Percentiles rank a stretch among this genome's conserved stretches.
Evolutionary conservation across 1,139 yeast genomes (phyloP).

Genomic region (Pichia norvegensis): DNA sequence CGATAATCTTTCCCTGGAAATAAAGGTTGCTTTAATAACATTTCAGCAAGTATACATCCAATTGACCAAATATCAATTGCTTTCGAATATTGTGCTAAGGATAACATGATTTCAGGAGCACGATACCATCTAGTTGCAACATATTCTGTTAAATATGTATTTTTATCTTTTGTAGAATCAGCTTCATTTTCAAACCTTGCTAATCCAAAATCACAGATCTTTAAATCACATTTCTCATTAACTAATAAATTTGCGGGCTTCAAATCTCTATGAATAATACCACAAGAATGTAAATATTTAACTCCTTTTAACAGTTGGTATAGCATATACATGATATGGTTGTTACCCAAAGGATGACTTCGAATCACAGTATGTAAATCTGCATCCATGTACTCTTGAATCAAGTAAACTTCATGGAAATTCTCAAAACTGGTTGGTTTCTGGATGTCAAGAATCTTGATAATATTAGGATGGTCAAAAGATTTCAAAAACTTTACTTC

Average conservation of each 20-base stretch:
- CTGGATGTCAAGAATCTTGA: slow-evolving; percentile 81
- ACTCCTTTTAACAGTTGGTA: slow-evolving; percentile 88
- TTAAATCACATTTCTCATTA: slow-evolving; percentile 87
- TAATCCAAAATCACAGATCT: slow-evolving; percentile 90
- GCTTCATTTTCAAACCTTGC: slow-evolving; percentile 46
- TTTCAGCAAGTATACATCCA: slow-evolving; percentile 92
- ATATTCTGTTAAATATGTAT: slow-evolving; percentile 77
- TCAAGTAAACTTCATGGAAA: slow-evolving; percentile 81
- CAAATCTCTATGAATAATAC: slow-evolving; percentile 86
- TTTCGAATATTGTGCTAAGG: slow-evolving; percentile 86
- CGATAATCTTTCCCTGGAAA: slow-evolving; percentile 95
- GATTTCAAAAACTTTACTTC: slow-evolving; percentile 84
- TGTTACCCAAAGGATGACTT: slow-evolving; percentile 79
- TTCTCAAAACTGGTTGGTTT: slow-evolving; percentile 66
- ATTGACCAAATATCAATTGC: slow-evolving; percentile 97
- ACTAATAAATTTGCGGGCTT: slow-evolving; percentile 84
- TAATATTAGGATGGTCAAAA: slow-evolving; percentile 83
- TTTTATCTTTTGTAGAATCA: slow-evolving; percentile 27
- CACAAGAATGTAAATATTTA: slow-evolving; percentile 84
- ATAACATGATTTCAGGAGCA: slow-evolving; percentile 95
- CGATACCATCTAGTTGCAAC: slow-evolving; percentile 98
- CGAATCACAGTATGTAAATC: slow-evolving; percentile 87
- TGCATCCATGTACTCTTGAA: slow-evolving; percentile 95
- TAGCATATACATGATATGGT: slow-evolving; percentile 86
- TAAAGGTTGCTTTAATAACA: slow-evolving; percentile 77